Evolutionary conservation across 1,284 basidiomycete genomes (phyloP).

Genomic region (Agroathelia rolfsii): DNA sequence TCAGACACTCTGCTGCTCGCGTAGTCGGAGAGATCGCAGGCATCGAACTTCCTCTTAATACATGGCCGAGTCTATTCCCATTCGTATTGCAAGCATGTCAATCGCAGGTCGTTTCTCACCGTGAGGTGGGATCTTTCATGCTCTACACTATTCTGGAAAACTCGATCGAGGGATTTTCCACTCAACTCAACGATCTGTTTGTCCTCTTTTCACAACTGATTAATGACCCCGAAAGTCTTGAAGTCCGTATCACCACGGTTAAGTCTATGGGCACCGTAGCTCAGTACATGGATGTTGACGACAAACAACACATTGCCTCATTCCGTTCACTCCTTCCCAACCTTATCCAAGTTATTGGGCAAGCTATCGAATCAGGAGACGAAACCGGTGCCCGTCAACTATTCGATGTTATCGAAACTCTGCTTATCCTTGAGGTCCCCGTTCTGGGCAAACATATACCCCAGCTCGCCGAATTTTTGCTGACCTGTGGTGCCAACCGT

Average conservation of each 20-base stretch:
- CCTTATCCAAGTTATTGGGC: conserved; percentile 87
- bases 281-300: conserved; percentile 85
- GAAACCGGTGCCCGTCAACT: conserved; percentile 81
- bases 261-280: conserved; percentile 87
- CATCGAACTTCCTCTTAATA: conserved; percentile 74
- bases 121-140: conserved; percentile 89
- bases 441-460: conserved; percentile 85
- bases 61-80: conserved; percentile 85
- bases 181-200: conserved; percentile 74
- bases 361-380: conserved; percentile 77
- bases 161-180: conserved; percentile 81
- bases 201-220: conserved; percentile 76
- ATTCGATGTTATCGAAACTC: conserved; percentile 94
- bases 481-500: conserved; percentile 77
- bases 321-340: conserved; percentile 86
- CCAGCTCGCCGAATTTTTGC: conserved; percentile 84
- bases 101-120: conserved; percentile 63
- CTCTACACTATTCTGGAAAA: conserved; percentile 89
- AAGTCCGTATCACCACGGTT: conserved; percentile 88
- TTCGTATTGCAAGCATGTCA: conserved; percentile 79
- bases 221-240: conserved; percentile 79
- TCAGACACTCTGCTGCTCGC: conserved; percentile 84
- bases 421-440: conserved; percentile 91
- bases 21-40: conserved; percentile 91
- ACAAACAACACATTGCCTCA: conserved; percentile 82